Base-by-base conservation (phyloP, 257 asterid genomes). In the Plantago elongata region DNA sequence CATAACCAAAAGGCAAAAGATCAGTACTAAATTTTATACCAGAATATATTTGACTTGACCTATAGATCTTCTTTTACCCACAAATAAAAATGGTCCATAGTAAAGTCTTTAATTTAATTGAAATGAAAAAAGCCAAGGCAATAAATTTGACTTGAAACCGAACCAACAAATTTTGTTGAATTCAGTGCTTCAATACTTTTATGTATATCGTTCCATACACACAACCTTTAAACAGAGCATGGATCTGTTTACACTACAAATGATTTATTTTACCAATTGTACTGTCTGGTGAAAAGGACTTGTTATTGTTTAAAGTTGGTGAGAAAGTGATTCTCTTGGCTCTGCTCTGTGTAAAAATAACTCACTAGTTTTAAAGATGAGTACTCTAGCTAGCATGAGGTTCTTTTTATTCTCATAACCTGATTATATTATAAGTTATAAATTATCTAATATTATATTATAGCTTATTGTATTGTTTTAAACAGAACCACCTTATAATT, bases 241-340 rank as follows among this genome's bases (percentile, higher is more conserved):
- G 40, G 40, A 34, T 4, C 7, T 4, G 40, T 34, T 34, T 4
- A 34, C 0, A 4, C 8, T 4, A 34, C 5, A 34, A 34, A 50
- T 22, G 15, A 47, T 49, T 34, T 7, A 49, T 14, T 14, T 14
- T n/a, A 49, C 29, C 18, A 49, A 49, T 49, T 7, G 40, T 34
- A 34, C 54, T 49, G 22, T n/a, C 9, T 4, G 38, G 7, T 66
- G 72, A 66, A 61, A 72, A 49, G n/a, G 72, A 55, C 72, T 29
- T 66, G 5, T 9, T 54, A 72, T 7, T n/a, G 43, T 51, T 55
- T 47, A 47, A 66, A 45, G 64, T 43, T 65, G 40, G 18, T 55
- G 0, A 29, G 11, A 54, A 56, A 15, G 17, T 18, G 12, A 54
- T 52, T 50, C 16, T 40, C 4, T 11, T 51, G 10, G 40, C 9